Conservation (phyloP, 208 protist species). For the Wallacemonas sp. region DNA sequence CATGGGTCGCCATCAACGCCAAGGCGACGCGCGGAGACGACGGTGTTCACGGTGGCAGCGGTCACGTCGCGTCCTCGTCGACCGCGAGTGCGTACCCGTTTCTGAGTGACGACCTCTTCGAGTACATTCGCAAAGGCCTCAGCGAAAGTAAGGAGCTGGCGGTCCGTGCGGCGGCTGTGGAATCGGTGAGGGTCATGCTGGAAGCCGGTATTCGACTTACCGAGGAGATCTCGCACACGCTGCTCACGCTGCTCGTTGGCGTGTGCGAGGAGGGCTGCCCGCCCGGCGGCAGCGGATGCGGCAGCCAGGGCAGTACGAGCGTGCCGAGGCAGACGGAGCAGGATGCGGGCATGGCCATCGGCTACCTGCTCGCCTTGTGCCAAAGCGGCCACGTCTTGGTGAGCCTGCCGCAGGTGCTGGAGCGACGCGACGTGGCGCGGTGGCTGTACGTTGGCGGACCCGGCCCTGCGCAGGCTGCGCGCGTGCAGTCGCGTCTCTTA, state of each 20-base stretch:
- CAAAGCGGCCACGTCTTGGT: constrained; percentile 31
- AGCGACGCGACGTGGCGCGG: constrained; percentile 9
- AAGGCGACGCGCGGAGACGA: background rate
- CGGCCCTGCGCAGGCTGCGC: constrained; percentile 33
- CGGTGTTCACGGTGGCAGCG: background rate
- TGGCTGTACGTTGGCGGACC: constrained; percentile 53
- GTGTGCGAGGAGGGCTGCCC: background rate
- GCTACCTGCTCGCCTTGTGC: constrained; percentile 39
- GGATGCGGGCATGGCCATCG: constrained; percentile 38
- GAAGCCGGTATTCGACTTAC: constrained; percentile 18
- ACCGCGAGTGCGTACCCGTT: constrained; percentile 8
- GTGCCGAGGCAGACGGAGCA: constrained; percentile 21
- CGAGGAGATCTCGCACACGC: background rate
- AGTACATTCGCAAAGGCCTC: constrained; percentile 34
- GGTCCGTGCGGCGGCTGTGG: constrained; percentile 30
- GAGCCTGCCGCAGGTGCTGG: constrained; percentile 16
- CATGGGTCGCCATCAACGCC: constrained; percentile 8
- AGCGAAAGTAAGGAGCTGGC: constrained; percentile 10
- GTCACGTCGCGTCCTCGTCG: background rate
- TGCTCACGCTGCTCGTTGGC: constrained; percentile 22
- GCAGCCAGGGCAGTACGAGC: background rate
- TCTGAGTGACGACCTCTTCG: constrained; percentile 25
- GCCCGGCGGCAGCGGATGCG: background rate
- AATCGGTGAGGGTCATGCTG: constrained; percentile 28
- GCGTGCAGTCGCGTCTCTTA: constrained; percentile 44